Conservation (phyloP, 768 basidiomycete genomes). For the Mycena rebaudengoi region DNA sequence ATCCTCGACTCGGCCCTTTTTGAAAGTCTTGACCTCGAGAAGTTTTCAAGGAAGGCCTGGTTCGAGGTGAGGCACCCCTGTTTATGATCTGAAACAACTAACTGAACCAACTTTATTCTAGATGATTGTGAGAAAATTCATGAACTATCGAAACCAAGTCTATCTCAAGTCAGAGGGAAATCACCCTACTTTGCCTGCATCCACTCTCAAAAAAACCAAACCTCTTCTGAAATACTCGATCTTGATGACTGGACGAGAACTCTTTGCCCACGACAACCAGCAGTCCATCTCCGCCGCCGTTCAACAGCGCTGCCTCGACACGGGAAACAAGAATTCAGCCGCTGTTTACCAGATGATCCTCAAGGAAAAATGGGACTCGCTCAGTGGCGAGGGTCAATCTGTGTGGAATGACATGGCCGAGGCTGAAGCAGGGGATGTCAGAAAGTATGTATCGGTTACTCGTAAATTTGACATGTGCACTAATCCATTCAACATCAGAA, state of each 20-base stretch:
- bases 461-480: no score
- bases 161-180: not conserved
- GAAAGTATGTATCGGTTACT: no score
- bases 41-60: not conserved
- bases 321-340: not conserved
- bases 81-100: not conserved
- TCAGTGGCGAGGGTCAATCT: not conserved
- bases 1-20: conserved; percentile 6
- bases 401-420: not conserved
- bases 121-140: no score
- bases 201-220: not conserved
- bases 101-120: not conserved
- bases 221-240: not conserved
- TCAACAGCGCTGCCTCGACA: not conserved
- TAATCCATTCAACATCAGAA: no score
- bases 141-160: not conserved
- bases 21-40: not conserved
- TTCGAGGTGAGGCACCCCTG: not conserved
- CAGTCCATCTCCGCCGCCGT: not conserved
- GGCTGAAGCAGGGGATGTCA: not conserved
- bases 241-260: not conserved
- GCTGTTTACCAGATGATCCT: not conserved
- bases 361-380: not conserved
- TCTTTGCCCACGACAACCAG: not conserved
- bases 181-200: not conserved